Evolutionary conservation across 2,329 filamentous ascomycete genomes (phyloP), one percentile per base, ranked within the genome.

Genomic region (Aurifilum marmelostoma): DNA sequence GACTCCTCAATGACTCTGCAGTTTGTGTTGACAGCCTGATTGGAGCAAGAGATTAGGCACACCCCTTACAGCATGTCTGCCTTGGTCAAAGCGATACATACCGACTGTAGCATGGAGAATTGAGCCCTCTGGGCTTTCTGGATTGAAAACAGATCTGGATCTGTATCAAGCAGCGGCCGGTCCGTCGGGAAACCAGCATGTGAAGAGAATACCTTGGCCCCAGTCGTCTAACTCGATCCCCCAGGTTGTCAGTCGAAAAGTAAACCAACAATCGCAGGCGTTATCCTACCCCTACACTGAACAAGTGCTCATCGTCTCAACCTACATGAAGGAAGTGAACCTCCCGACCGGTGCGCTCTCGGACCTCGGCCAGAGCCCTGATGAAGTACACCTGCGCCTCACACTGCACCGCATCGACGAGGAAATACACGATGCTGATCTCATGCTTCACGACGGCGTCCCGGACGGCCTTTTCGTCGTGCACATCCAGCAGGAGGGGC

Each of bases 171-270:
- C 0, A 87, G 70, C 0, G 77, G 77, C 11, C 74, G 69, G 68
- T 84, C 79, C 0, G 77, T 81, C 0, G 83, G 82, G 6, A 80
- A 76, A 0, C 81, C 83, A 0, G 80, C 80, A 73, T 84, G 82
- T 37, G 76, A 79, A 18, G 83, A 85, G 73, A 87, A 87, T 3
- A 84, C 72, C 75, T 87, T 88, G 32, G 85, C 85, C 0, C 85
- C 85, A 2, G 76, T 80, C 0, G 85, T 87, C 77, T 82, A 61
- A 12, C n/a, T 24, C 29, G 18, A 24, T 2, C 4, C 16, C 32
- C 41, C 24, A 47, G 54, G 12, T 11, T 11, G 16, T 59, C 11
- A 63, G n/a, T n/a, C n/a, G n/a, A n/a, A n/a, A n/a, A n/a, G n/a
- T n/a, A n/a, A n/a, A n/a, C n/a, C n/a, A n/a, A n/a, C n/a, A n/a